Evolutionary conservation across 129 eudicot genomes (phyloP), one percentile per base, ranked within the genome.

Genomic region (Heracleum sosnowskyi): DNA sequence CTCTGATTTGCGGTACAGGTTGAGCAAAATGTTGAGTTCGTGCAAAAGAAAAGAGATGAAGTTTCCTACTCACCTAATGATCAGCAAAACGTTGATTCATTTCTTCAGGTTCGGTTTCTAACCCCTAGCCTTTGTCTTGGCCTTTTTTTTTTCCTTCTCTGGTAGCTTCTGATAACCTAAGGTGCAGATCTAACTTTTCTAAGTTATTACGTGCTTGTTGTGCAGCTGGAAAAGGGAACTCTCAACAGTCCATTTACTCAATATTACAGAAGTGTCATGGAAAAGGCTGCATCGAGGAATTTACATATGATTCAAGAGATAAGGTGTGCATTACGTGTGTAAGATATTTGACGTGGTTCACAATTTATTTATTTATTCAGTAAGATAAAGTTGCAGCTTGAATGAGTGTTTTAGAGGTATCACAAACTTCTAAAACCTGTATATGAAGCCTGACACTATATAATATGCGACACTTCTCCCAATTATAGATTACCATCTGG

Each of bases 21-120:
- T 77, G 97, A 96, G 86, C 86, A 87, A 77, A 96, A 92, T 87
- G 90, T 89, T 44, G 97, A 89, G 60, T 92, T 86, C 81, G 96
- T 92, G 82, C 97, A 86, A 87, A 96, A 84, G 84, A 96, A 92
- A 83, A 92, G 99, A 88, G 97, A 96, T 44, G 95, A 92, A 33
- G 99, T 88, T 13, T 81, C 99, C 45, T 96, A 87, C 85, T 92
- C 97, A n/a, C 99, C 97, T 3, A 86, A 86, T 57, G 96, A 96
- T 78, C 90, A 85, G 47, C 93, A 91, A 84, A 86, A 92, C 12
- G 95, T 84, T 77, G 96, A 92, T 63, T 78, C 81, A 75, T 96
- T 96, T 86, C 89, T 90, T 71, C 99, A 92, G 99, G 99, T 96
- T 40, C 37, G 22, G 5, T 40, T 49, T 78, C 17, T 24, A 26